Base-by-base conservation (phyloP, 139 green algal genomes). In the Eudorina sp. region DNA sequence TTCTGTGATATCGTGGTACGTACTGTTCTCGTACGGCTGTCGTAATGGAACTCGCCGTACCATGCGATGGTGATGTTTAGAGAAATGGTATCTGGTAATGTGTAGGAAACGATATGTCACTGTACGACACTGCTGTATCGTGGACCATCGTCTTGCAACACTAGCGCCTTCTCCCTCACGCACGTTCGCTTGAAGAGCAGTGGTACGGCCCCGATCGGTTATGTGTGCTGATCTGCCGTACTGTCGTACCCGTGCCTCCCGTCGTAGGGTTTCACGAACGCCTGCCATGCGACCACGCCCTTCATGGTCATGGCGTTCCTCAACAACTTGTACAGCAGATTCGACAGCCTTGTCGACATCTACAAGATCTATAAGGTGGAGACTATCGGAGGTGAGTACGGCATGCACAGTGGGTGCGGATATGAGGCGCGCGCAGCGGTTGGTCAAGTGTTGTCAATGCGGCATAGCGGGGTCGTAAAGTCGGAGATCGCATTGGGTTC, bases 361-460 rank as follows among this genome's bases (percentile, higher is more conserved):
- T 84, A 84, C 55, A 84, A 72, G 55, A 48, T 83, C 14, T 91
- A 94, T 40, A 94, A 94, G 68, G 78, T 94, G 19, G 89, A 94
- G 89, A 94, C 91, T n/a, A 90, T 93, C 41, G 91, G 91, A 48
- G 69, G 69, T 77, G 69, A 77, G 69, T 29, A 25, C 34, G 34
- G 3, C 36, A 34, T 25, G 34, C 4, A 19, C 2, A 38, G 34
- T 41, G 64, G 8, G 64, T 92, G 82, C 73, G 79, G n/a, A n/a
- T n/a, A n/a, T n/a, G n/a, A n/a, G n/a, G n/a, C n/a, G n/a, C n/a
- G n/a, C n/a, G n/a, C n/a, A n/a, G n/a, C n/a, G n/a, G n/a, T n/a
- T n/a, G n/a, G n/a, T n/a, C n/a, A n/a, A n/a, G n/a, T n/a, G n/a
- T n/a, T n/a, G n/a, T n/a, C n/a, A n/a, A n/a, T n/a, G n/a, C n/a